Evolutionary conservation across 202 grass and related monocot species (phyloP).

Genomic region (Panicum virgatum): DNA sequence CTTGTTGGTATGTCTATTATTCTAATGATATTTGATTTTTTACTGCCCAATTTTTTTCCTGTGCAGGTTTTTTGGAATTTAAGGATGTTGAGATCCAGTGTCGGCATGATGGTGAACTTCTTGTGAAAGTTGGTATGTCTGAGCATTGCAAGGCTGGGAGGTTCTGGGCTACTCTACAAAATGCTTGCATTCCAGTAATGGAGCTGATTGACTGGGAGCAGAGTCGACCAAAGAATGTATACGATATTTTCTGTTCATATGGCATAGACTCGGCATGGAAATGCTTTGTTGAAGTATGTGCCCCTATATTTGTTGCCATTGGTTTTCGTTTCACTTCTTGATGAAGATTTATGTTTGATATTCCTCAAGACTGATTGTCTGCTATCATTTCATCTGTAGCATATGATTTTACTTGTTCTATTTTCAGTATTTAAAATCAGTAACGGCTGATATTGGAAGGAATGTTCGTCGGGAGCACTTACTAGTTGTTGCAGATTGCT

Average conservation of each 20-base stretch:
- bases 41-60: constrained; percentile 6
- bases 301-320: constrained; percentile 29
- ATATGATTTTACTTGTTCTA: constrained; percentile 39
- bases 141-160: constrained; percentile 59
- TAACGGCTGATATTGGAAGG: constrained; percentile 68
- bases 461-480: constrained; percentile 68
- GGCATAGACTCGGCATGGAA: constrained; percentile 86
- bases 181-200: constrained; percentile 80
- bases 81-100: constrained; percentile 77
- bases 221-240: constrained; percentile 55
- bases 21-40: not conserved
- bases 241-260: constrained; percentile 73
- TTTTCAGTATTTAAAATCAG: constrained; percentile 75
- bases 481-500: constrained; percentile 62
- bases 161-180: constrained; percentile 72
- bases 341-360: constrained; percentile 31
- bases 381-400: constrained; percentile 27
- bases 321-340: constrained; percentile 32
- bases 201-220: constrained; percentile 85
- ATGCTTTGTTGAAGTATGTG: constrained; percentile 72
- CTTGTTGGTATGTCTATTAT: constrained; percentile 2
- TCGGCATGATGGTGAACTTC: constrained; percentile 53
- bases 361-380: constrained; percentile 3
- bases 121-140: constrained; percentile 75
- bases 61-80: constrained; percentile 80